Conservation (phyloP, 2,329 filamentous ascomycete genomes). For the Plenodomus tracheiphilus region DNA sequence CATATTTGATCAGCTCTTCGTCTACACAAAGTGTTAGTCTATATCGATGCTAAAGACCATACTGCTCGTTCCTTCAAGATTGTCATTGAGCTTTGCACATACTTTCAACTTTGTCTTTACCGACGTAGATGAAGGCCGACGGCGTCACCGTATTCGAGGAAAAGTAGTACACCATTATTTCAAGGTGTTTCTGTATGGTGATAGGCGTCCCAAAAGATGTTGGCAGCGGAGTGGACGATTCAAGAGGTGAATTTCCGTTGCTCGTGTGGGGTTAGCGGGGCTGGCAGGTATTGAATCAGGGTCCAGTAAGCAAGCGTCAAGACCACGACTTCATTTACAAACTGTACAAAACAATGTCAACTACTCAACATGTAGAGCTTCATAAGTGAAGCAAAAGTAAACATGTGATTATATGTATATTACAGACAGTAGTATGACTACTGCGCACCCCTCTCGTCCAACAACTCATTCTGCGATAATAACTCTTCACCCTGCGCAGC, state of each 20-base stretch:
- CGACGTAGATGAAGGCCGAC: conserved; percentile 87
- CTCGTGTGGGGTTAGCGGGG: conserved; percentile 38
- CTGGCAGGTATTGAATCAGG: neutral
- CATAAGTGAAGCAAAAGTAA: no score
- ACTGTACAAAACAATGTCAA: no score
- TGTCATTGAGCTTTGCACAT: conserved; percentile 38
- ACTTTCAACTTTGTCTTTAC: conserved; percentile 99
- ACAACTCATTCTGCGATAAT: conserved; percentile 25
- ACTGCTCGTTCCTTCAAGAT: neutral
- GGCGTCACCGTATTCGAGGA: conserved; percentile 83
- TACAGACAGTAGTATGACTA: conserved; percentile 3
- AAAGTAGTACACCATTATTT: conserved; percentile 97
- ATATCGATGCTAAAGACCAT: neutral
- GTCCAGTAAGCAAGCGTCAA: neutral
- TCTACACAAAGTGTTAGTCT: conserved; percentile 58
- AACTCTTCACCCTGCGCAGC: conserved; percentile 33
- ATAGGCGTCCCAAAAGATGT: conserved; percentile 1
- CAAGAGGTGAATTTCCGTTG: conserved; percentile 25
- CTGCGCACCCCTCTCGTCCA: conserved; percentile 27
- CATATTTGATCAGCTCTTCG: conserved; percentile 93
- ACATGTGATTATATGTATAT: conserved; percentile 2
- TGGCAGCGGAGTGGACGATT: neutral
- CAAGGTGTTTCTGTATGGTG: neutral
- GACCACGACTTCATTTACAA: no score
- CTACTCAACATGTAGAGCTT: no score